phyloP scores from a whole-genome alignment of 2,329 filamentous ascomycete genomes.

The Drechslera avenae region DNA sequence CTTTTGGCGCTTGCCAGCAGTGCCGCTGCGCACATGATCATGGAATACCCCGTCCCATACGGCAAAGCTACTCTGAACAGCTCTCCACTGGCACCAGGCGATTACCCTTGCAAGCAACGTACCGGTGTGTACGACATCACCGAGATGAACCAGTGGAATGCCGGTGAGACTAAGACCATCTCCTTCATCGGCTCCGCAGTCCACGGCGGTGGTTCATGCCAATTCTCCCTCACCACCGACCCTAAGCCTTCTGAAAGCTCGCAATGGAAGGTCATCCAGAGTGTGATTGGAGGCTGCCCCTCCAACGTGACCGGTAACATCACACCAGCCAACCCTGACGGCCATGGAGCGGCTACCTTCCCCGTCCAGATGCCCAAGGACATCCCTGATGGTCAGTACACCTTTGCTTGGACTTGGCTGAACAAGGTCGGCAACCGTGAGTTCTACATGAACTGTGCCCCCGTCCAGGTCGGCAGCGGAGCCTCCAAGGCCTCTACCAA shows the following conservation, averaged over 20 bases:
- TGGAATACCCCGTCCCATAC: constrained; percentile 72
- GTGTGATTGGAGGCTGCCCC: constrained; percentile 84
- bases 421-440: constrained; percentile 92
- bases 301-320: constrained; percentile 58
- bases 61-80: constrained; percentile 58
- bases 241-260: constrained; percentile 63
- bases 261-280: constrained; percentile 88
- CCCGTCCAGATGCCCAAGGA: constrained; percentile 72
- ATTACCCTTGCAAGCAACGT: constrained; percentile 84
- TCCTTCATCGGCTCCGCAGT: constrained; percentile 60
- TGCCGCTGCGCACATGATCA: constrained; percentile 75
- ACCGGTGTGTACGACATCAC: constrained; percentile 59
- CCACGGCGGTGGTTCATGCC: constrained; percentile 92
- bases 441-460: constrained; percentile 97
- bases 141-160: constrained; percentile 60
- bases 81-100: constrained; percentile 63
- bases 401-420: constrained; percentile 92
- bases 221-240: constrained; percentile 84
- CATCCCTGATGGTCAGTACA: constrained; percentile 75
- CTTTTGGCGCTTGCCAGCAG: constrained; percentile 61
- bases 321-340: constrained; percentile 11
- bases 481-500: constrained; percentile 42
- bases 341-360: constrained; percentile 66
- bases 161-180: constrained; percentile 56
- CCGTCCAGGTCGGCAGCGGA: constrained; percentile 66